Evolutionary conservation across 371 early-diverging fungal species (phyloP).

Genomic region (Lichtheimia corymbifera): DNA sequence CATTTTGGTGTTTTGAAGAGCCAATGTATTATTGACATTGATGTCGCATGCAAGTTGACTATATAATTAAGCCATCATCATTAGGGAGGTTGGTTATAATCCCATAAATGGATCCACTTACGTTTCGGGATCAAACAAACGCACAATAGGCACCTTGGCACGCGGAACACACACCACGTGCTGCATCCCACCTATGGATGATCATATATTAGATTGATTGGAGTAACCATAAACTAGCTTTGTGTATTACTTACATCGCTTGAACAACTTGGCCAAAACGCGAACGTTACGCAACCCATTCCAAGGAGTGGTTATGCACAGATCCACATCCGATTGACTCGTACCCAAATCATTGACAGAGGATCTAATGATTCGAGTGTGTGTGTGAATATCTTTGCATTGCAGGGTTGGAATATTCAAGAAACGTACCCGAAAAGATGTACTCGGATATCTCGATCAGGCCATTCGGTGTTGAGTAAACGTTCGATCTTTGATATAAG

Average conservation of each 20-base stretch:
- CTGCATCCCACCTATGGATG: conserved; percentile 55
- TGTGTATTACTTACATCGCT: conserved; percentile 29
- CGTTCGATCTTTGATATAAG: conserved; percentile 59
- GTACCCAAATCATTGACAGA: conserved; percentile 60
- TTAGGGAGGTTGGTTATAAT: not conserved
- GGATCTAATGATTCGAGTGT: conserved; percentile 36
- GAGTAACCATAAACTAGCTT: conserved; percentile 2
- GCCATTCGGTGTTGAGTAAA: conserved; percentile 61
- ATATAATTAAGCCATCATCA: not conserved
- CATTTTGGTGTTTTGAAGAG: conserved; percentile 77
- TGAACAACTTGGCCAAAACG: conserved; percentile 40
- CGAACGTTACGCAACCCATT: conserved; percentile 48
- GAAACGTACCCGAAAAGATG: conserved; percentile 62
- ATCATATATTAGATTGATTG: not conserved
- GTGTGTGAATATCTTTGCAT: not conserved
- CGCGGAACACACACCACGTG: conserved; percentile 53
- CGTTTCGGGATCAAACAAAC: conserved; percentile 61
- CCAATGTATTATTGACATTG: conserved; percentile 81
- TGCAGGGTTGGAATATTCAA: not conserved
- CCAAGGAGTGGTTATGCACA: conserved; percentile 61
- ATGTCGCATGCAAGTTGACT: conserved; percentile 77
- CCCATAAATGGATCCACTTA: conserved; percentile 32
- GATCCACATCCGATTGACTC: conserved; percentile 60
- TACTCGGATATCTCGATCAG: conserved; percentile 54
- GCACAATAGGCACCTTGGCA: conserved; percentile 70